Conservation (phyloP, 768 basidiomycete genomes). For the Pleurotus ostreatus region DNA sequence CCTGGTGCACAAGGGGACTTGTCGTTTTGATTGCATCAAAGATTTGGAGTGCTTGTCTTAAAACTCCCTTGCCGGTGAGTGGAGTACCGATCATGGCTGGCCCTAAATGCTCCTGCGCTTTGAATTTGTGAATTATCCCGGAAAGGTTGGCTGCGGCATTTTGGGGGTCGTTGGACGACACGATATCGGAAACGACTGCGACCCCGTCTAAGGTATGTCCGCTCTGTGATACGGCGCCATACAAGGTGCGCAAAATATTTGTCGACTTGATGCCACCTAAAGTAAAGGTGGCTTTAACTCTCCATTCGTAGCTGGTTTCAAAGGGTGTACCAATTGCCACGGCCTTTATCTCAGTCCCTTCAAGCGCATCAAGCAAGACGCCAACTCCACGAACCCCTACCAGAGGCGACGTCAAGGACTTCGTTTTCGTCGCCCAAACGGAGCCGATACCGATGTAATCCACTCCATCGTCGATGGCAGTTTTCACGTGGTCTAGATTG, state of each 20-base stretch:
- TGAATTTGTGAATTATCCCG: constrained; percentile 41
- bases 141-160: constrained; percentile 43
- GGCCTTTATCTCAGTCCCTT: constrained; percentile 59
- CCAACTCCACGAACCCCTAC: constrained; percentile 76
- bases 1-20: constrained; percentile 82
- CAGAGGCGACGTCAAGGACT: constrained; percentile 58
- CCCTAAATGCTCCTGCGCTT: constrained; percentile 16
- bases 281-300: not conserved
- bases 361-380: constrained; percentile 57
- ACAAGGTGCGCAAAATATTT: constrained; percentile 73
- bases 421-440: constrained; percentile 78
- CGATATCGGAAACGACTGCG: constrained; percentile 87
- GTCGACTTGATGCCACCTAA: constrained; percentile 82
- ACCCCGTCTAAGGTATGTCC: constrained; percentile 70
- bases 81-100: constrained; percentile 13
- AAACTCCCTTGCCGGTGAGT: constrained; percentile 29
- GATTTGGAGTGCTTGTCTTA: constrained; percentile 41
- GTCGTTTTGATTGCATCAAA: constrained; percentile 46
- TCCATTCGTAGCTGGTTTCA: not conserved
- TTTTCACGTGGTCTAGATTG: constrained; percentile 56
- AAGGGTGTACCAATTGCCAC: constrained; percentile 76
- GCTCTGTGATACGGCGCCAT: constrained; percentile 60
- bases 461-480: constrained; percentile 58
- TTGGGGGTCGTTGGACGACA: constrained; percentile 56
- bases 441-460: constrained; percentile 91